A percentile compares a stretch with the other conserved stretches of the same genome.
These are phyloP conservation scores for Penicillium hordei DNA, from an alignment of 2,329 filamentous ascomycete species.

Conservation along the genomic window DNA sequence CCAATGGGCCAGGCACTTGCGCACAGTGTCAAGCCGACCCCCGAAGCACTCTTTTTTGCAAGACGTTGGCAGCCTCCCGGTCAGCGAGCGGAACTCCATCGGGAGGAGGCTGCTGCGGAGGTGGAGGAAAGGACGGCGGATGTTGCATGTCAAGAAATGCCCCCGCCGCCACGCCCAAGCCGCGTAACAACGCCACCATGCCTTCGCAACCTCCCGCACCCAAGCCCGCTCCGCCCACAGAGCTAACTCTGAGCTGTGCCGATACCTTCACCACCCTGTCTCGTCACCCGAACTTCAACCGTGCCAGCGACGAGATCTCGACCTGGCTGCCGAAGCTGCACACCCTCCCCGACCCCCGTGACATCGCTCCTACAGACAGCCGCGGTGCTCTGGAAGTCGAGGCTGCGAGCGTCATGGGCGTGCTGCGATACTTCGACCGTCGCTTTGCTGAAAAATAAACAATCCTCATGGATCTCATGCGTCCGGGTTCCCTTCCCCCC, in stretches of 20 bases:
- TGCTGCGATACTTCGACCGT: constrained; percentile 77
- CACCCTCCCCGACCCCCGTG: constrained; percentile 49
- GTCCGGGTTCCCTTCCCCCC: constrained; percentile 7
- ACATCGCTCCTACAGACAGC: constrained; percentile 33
- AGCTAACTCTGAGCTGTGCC: constrained; percentile 61
- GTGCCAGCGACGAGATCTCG: constrained; percentile 70
- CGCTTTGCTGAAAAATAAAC: constrained; percentile 56
- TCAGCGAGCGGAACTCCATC: constrained; percentile 41
- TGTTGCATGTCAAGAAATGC: constrained; percentile 56
- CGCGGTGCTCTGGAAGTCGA: constrained; percentile 71
- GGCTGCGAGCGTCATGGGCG: constrained; percentile 80
- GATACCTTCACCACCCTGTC: constrained; percentile 77
- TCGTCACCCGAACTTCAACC: constrained; percentile 72
- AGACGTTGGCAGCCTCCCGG: constrained; percentile 68
- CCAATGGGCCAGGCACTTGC: constrained; percentile 74
- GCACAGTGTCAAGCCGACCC: constrained; percentile 75
- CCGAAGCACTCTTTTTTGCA: constrained; percentile 78
- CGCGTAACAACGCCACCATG: constrained; percentile 23
- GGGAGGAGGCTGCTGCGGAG: constrained; percentile 60
- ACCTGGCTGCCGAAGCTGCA: constrained; percentile 73
- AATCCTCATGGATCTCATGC: constrained; percentile 3
- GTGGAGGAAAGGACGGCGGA: constrained; percentile 58
- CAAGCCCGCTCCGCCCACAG: constrained; percentile 35
- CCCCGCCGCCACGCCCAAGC: constrained; percentile 24
- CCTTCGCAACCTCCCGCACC: constrained; percentile 23